phyloP scores from a whole-genome alignment of 495 filamentous ascomycete species.

The Lasiosphaeris hirsuta region DNA sequence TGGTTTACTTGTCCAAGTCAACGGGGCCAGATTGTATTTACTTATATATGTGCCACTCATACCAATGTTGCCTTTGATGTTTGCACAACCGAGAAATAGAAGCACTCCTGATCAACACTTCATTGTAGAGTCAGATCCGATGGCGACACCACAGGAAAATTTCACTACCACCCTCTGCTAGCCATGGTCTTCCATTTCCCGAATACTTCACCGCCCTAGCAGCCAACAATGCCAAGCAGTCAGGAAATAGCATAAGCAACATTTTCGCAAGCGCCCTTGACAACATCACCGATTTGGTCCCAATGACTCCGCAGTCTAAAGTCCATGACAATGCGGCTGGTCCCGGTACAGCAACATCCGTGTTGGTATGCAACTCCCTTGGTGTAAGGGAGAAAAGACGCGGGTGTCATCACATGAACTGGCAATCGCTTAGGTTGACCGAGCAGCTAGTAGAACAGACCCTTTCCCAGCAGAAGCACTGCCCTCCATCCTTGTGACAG shows the following conservation, averaged over 20 bases:
- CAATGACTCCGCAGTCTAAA: conserved; percentile 24
- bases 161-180: no score
- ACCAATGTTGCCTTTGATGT: no score
- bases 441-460: neutral
- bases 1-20: no score
- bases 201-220: conserved; percentile 32
- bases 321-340: conserved; percentile 38
- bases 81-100: no score
- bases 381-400: no score
- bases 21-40: no score
- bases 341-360: conserved; percentile 32
- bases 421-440: no score
- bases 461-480: conserved; percentile 21
- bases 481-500: conserved; percentile 26
- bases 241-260: conserved; percentile 29
- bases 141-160: no score
- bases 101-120: no score
- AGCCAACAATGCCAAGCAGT: conserved; percentile 28
- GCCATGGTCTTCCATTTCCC: conserved; percentile 21
- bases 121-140: no score
- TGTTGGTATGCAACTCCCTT: conserved; percentile 12
- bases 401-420: no score
- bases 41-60: no score
- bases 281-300: conserved; percentile 21
- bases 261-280: conserved; percentile 22